These are phyloP conservation scores for Ceratobasidium sp. DNA, from an alignment of 1,284 basidiomycete species.

Conservation along the genomic window DNA sequence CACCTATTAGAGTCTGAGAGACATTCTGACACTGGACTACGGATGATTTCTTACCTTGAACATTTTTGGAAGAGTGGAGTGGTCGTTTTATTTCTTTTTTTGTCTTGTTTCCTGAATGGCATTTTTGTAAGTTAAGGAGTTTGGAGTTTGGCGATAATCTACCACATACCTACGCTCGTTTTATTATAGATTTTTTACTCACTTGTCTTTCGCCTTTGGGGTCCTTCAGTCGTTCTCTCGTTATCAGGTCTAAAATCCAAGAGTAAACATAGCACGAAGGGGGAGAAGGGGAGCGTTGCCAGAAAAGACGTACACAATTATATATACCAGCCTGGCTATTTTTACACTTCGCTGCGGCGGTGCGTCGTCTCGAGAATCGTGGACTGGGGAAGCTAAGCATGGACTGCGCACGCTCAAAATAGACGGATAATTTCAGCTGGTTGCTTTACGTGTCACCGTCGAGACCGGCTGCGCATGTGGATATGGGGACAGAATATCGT, in stretches of 20 bases:
- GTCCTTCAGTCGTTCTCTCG: neutral
- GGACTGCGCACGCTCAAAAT: too few relatives aligned
- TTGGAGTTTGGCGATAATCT: neutral
- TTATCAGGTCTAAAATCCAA: neutral
- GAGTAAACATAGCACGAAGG: neutral
- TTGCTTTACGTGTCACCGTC: neutral
- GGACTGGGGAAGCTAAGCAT: too few relatives aligned
- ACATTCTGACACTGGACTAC: conserved; percentile 1
- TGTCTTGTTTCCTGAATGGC: neutral
- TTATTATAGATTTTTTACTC: neutral
- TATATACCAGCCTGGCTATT: neutral
- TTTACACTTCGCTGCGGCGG: conserved; percentile 10
- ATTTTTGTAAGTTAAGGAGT: conserved; percentile 28
- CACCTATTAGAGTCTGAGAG: neutral
- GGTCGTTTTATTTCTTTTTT: neutral
- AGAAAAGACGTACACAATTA: neutral
- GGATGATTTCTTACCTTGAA: neutral
- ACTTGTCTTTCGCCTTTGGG: neutral
- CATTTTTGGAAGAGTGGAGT: neutral
- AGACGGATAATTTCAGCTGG: neutral
- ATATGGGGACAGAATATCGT: neutral
- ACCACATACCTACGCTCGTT: conserved; percentile 32
- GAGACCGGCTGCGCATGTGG: too few relatives aligned
- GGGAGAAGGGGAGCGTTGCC: neutral
- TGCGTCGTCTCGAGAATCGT: neutral